Evolutionary conservation across 2,329 filamentous ascomycete species (phyloP).

Genomic region (Alternaria sp.): DNA sequence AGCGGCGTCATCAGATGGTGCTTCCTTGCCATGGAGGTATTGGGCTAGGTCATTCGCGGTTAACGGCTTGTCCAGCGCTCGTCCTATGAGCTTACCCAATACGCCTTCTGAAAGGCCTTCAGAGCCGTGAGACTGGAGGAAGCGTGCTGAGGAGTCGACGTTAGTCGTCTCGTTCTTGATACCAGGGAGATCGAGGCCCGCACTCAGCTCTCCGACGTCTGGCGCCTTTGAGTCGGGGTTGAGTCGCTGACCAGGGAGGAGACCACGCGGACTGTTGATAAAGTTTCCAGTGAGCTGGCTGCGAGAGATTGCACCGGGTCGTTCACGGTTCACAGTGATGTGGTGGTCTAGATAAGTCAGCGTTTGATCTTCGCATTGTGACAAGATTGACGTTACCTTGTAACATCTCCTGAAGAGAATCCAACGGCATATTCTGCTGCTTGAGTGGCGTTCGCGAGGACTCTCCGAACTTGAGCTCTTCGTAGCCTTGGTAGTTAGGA

Average conservation of each 20-base stretch:
- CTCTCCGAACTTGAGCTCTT: neutral
- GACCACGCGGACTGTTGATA: neutral
- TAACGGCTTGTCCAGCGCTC: slow-evolving; percentile 27
- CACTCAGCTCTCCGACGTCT: slow-evolving; percentile 25
- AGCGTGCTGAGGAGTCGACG: neutral
- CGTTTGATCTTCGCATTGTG: neutral
- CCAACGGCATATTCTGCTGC: neutral
- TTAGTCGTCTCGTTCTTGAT: neutral
- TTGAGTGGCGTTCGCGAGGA: neutral
- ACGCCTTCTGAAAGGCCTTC: slow-evolving; percentile 7
- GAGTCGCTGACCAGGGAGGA: neutral
- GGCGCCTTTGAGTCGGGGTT: slow-evolving; percentile 7
- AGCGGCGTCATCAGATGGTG: neutral
- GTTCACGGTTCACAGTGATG: neutral
- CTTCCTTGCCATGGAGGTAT: slow-evolving; percentile 12
- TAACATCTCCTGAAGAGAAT: neutral
- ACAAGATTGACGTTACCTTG: neutral
- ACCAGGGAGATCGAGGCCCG: slow-evolving; percentile 19
- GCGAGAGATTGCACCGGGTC: neutral
- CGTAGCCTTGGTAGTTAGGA: neutral
- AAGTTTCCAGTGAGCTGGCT: neutral
- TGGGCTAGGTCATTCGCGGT: slow-evolving; percentile 27
- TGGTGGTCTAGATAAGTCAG: slow-evolving; percentile 3
- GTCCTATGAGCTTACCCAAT: slow-evolving; percentile 28
- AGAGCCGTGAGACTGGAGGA: slow-evolving; percentile 2